Percentiles rank a stretch among this genome's conserved stretches.
phyloP scores from a whole-genome alignment of 2,329 filamentous ascomycete species.

The Davidsoniella neocaledoniae region DNA sequence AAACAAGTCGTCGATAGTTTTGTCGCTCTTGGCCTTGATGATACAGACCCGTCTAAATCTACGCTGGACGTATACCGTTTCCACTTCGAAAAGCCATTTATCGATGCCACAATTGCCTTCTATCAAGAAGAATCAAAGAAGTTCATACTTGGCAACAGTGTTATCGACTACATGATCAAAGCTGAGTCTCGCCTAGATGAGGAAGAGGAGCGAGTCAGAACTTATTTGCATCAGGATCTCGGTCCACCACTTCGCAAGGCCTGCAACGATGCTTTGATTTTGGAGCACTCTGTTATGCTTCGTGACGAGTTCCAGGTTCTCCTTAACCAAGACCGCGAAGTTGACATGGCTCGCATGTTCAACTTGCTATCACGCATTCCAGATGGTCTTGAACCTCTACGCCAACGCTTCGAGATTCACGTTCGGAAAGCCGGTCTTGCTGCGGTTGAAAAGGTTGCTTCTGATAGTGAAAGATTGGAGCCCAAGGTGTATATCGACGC shows the following conservation, averaged over 20 bases:
- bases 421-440: conserved; percentile 77
- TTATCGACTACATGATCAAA: conserved; percentile 99
- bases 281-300: conserved; percentile 69
- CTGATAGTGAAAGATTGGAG: conserved; percentile 77
- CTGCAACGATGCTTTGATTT: conserved; percentile 79
- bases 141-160: conserved; percentile 90
- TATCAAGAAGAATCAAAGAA: conserved; percentile 86
- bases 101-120: conserved; percentile 67
- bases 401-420: conserved; percentile 77
- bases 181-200: conserved; percentile 77
- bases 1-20: conserved; percentile 96
- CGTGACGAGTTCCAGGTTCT: conserved; percentile 92
- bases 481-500: conserved; percentile 96
- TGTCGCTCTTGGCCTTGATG: conserved; percentile 84
- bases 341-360: conserved; percentile 95
- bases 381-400: conserved; percentile 77
- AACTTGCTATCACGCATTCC: conserved; percentile 75
- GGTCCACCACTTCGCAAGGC: conserved; percentile 66
- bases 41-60: conserved; percentile 80
- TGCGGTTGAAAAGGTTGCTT: conserved; percentile 79
- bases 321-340: conserved; percentile 83
- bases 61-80: conserved; percentile 88
- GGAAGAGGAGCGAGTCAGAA: conserved; percentile 81
- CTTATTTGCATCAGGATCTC: conserved; percentile 87
- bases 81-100: conserved; percentile 86